These are phyloP conservation scores for Termitomyces sp. DNA, from an alignment of 768 basidiomycete species.

Conservation along the genomic window DNA sequence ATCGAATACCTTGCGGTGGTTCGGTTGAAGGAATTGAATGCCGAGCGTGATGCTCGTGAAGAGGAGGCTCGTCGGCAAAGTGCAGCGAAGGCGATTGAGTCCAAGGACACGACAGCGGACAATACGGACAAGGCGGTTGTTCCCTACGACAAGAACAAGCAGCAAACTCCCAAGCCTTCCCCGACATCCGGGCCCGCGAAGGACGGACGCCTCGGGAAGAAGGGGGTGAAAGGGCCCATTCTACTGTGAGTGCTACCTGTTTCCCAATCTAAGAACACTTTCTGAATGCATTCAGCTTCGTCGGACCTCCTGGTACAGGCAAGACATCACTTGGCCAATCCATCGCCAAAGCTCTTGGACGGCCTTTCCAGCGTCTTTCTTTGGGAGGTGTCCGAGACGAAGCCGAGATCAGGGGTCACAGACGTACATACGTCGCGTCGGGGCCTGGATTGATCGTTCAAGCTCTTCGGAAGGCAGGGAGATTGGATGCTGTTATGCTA, in stretches of 20 bases:
- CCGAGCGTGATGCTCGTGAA: conserved; percentile 32
- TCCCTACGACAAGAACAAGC: conserved; percentile 22
- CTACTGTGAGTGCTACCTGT: conserved; percentile 49
- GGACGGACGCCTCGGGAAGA: conserved; percentile 28
- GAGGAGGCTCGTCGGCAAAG: conserved; percentile 27
- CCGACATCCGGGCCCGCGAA: conserved; percentile 13
- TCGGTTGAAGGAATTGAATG: conserved; percentile 51
- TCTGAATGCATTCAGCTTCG: conserved; percentile 52
- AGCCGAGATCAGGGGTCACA: conserved; percentile 56
- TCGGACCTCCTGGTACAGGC: conserved; percentile 89
- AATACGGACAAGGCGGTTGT: conserved; percentile 28
- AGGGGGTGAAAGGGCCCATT: conserved; percentile 67
- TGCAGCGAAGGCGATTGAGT: conserved; percentile 20
- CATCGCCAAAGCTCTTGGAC: conserved; percentile 75
- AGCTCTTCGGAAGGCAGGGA: conserved; percentile 80
- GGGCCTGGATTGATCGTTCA: conserved; percentile 85
- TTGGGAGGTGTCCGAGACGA: conserved; percentile 93
- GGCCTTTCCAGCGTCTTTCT: conserved; percentile 91
- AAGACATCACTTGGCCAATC: conserved; percentile 92
- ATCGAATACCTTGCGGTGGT: conserved; percentile 93
- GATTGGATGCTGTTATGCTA: conserved; percentile 77
- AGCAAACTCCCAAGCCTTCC: conserved; percentile 17
- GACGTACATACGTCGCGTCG: conserved; percentile 88
- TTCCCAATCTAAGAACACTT: background rate
- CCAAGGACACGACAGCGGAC: conserved; percentile 17